Conservation (phyloP, 2,329 filamentous ascomycete species). For the Sphaerulina populicola region DNA sequence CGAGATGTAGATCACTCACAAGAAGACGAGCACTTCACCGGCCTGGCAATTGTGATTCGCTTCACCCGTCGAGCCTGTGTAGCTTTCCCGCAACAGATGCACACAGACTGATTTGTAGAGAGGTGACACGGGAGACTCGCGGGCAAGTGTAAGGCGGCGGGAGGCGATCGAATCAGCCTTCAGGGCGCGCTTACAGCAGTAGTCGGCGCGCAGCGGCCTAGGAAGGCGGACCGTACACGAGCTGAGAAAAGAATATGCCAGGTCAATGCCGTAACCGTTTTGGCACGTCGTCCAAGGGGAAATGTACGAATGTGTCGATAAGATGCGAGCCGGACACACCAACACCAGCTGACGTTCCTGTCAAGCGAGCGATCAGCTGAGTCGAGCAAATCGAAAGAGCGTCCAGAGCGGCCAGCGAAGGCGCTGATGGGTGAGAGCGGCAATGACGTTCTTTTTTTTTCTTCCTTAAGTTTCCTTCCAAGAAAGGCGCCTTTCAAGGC, state of each 20-base stretch:
- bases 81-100: conserved; percentile 11
- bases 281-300: conserved; percentile 6
- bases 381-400: conserved; percentile 7
- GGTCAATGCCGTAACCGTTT: conserved; percentile 11
- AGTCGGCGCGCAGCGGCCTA: conserved; percentile 12
- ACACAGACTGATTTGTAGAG: conserved; percentile 18
- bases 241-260: conserved; percentile 17
- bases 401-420: conserved; percentile 1
- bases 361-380: conserved; percentile 14
- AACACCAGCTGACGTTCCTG: conserved; percentile 11
- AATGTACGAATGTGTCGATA: conserved; percentile 8
- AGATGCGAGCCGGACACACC: conserved; percentile 5
- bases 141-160: conserved; percentile 18
- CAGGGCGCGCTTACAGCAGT: conserved; percentile 9
- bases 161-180: conserved; percentile 17
- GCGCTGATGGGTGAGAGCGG: conserved; percentile 9
- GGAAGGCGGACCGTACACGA: conserved; percentile 10
- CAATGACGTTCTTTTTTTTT: conserved; percentile 9
- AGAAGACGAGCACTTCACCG: neutral
- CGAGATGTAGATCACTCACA: conserved; percentile 13
- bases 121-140: conserved; percentile 19
- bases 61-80: neutral
- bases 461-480: too few relatives aligned
- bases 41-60: conserved; percentile 18
- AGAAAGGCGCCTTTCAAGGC: too few relatives aligned